Base-by-base conservation (phyloP, 2,329 filamentous ascomycete genomes). In the Phoma herbarum region DNA sequence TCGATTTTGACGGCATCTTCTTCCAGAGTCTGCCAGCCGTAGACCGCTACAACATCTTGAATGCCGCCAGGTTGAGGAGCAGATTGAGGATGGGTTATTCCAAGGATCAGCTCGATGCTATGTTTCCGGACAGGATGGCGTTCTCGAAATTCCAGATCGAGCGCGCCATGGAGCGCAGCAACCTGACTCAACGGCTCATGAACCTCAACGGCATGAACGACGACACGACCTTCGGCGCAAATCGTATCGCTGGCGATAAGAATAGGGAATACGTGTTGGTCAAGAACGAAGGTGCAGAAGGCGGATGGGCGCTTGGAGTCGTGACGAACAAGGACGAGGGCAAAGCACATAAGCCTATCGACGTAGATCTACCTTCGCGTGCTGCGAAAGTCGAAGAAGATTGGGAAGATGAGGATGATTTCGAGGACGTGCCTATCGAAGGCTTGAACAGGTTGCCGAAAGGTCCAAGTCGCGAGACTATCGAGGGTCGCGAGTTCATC, bases 101-200 rank as follows among this genome's bases (percentile, higher is more conserved):
- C 56, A 98, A 98, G 77, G 94, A 99, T 64, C 95, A 99, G 77
- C 80, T 99, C 14, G 93, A 98, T 66, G 86, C 84, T 44, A 99
- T 99, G 95, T 99, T 99, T 74, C 94, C 95, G 0, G 90, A 99
- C 75, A 88, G 95, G 25, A 97, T 99, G 93, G 95, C 90, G 0
- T 99, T 99, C 73, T 97, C 93, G 1, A 90, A 85, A 61, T 99
- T 99, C 72, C 95, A 99, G 77, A 97, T 99, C 57, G 95, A 98
- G 74, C 84, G 95, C 57, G 96, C 98, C 11, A 87, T 85, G 66
- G 94, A 99, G 79, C 85, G 96, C 48, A 99, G 99, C 70, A 91
- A 97, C 62, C 84, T 99, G 28, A 99, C 96, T 0, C 95, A 99
- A 74, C 85, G 94, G 37, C 81, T 99, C 56, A 99, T 99, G 95